A percentile compares a stretch with the other conserved stretches of the same genome.
phyloP scores from a whole-genome alignment of 73 alveolate species.

The Paramecium caudatum region DNA sequence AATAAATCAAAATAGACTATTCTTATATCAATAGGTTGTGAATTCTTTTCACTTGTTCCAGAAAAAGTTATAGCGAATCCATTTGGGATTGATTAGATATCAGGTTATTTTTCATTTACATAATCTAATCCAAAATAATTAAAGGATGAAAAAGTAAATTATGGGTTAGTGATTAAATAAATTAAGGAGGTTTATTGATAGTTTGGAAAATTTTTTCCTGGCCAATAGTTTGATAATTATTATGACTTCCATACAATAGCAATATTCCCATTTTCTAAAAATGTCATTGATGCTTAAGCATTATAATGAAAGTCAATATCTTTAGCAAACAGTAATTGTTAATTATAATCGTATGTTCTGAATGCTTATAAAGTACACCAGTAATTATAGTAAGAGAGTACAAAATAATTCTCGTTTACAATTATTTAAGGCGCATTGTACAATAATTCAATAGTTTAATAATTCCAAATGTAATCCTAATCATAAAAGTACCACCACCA shows the following conservation, averaged over 20 bases:
- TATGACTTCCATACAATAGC: background rate
- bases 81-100: background rate
- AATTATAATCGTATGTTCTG: too few relatives aligned
- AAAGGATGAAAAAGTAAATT: background rate
- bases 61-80: background rate
- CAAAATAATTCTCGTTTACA: too few relatives aligned
- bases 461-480: too few relatives aligned
- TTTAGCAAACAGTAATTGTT: too few relatives aligned
- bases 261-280: slow-evolving; percentile 3
- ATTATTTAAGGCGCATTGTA: too few relatives aligned
- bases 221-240: background rate
- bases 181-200: background rate
- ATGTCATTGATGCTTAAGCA: background rate
- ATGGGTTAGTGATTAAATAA: background rate
- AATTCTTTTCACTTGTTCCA: background rate
- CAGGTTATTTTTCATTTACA: slow-evolving; percentile 6
- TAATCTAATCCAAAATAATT: slow-evolving; percentile 1
- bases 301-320: too few relatives aligned
- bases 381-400: too few relatives aligned
- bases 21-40: background rate
- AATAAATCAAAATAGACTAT: slow-evolving; percentile 17
- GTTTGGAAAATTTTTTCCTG: background rate
- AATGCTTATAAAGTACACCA: too few relatives aligned
- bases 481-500: background rate
- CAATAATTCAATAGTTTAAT: too few relatives aligned